Percentiles rank a stretch among this genome's conserved stretches.
These are phyloP conservation scores for Hypomontagnella monticulosa DNA, from an alignment of 495 filamentous ascomycete genomes.

Conservation along the genomic window DNA sequence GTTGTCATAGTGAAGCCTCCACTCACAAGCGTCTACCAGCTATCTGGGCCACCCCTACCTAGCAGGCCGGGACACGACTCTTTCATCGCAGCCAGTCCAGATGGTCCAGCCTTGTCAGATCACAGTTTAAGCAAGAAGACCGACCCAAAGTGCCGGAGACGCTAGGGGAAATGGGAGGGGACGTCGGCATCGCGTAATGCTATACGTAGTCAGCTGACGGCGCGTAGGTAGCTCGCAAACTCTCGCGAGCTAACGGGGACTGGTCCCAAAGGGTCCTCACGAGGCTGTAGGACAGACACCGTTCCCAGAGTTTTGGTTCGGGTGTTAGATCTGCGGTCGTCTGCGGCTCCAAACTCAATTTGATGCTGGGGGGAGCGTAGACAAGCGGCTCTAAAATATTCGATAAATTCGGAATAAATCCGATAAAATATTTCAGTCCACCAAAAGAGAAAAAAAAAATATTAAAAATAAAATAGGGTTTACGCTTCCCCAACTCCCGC, in stretches of 20 bases:
- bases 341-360: constrained; percentile 35
- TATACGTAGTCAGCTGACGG: constrained; percentile 40
- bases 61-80: not conserved
- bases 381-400: constrained; percentile 6
- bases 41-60: not conserved
- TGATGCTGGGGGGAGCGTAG: not conserved
- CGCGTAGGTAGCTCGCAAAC: constrained; percentile 17
- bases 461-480: not conserved
- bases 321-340: constrained; percentile 7
- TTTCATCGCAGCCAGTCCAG: not conserved
- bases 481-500: constrained; percentile 7
- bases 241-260: constrained; percentile 20
- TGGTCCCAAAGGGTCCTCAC: constrained; percentile 17
- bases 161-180: constrained; percentile 1
- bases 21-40: not conserved
- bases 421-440: not conserved
- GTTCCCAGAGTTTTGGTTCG: constrained; percentile 31
- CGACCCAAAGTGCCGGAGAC: constrained; percentile 23
- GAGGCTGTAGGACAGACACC: constrained; percentile 11
- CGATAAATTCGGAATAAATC: constrained; percentile 19
- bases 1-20: not conserved
- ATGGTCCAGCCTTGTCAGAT: constrained; percentile 17
- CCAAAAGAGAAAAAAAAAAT: constrained; percentile 7
- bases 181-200: constrained; percentile 31
- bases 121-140: not conserved